Evolutionary conservation across 345 rosid genomes (phyloP).

Genomic region (Durio zibethinus): DNA sequence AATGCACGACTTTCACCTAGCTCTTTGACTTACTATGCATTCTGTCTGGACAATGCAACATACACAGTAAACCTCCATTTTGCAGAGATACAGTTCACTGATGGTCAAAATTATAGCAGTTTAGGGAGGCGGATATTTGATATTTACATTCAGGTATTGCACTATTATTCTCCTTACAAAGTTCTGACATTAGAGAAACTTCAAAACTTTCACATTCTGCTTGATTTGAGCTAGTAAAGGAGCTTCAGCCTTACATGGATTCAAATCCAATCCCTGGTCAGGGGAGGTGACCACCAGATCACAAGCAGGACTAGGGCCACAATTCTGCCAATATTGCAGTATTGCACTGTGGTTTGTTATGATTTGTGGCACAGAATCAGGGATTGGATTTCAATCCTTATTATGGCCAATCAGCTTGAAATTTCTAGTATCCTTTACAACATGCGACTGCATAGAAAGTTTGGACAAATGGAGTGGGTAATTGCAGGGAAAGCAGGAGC

Average conservation of each 20-base stretch:
- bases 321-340: background rate
- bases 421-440: background rate
- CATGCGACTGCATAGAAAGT: background rate
- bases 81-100: slow-evolving; percentile 57
- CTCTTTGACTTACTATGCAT: slow-evolving; percentile 56
- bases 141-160: slow-evolving; percentile 61
- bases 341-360: no score
- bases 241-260: background rate
- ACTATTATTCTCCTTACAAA: background rate
- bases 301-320: background rate
- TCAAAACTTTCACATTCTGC: background rate
- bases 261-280: background rate
- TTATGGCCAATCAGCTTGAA: background rate
- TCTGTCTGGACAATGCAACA: slow-evolving; percentile 50
- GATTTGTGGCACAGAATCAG: no score
- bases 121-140: slow-evolving; percentile 63
- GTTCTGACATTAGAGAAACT: background rate
- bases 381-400: background rate
- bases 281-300: background rate
- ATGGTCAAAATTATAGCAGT: slow-evolving; percentile 27
- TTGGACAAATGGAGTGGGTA: background rate
- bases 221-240: background rate
- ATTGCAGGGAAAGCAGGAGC: slow-evolving; percentile 41
- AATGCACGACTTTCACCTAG: slow-evolving; percentile 56
- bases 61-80: slow-evolving; percentile 67